Conservation (phyloP, 345 rosid genomes). For the Camelina hispida region DNA sequence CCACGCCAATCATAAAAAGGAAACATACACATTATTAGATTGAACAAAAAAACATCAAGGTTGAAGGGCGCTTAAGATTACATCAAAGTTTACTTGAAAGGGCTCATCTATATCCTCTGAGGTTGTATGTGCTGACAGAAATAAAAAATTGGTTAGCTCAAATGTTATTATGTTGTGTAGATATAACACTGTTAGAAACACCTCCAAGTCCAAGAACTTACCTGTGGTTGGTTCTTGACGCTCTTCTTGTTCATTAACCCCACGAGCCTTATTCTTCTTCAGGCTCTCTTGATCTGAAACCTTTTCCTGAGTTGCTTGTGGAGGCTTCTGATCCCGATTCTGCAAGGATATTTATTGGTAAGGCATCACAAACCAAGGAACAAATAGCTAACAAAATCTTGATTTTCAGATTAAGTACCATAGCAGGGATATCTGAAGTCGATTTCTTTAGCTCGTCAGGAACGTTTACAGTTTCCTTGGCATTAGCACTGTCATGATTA, state of each 20-base stretch:
- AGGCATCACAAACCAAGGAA: conserved; percentile 18
- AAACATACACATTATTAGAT: not conserved
- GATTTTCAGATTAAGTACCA: conserved; percentile 41
- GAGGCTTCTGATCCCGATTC: conserved; percentile 36
- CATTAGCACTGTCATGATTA: conserved; percentile 21
- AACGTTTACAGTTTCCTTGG: conserved; percentile 41
- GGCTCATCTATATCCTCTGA: conserved; percentile 58
- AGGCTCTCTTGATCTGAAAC: conserved; percentile 28
- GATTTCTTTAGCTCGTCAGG: conserved; percentile 30
- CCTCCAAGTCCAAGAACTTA: conserved; percentile 43
- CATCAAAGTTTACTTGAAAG: conserved; percentile 48
- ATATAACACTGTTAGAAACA: not conserved
- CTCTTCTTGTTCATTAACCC: conserved; percentile 49
- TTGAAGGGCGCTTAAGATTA: too few species aligned
- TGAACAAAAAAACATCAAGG: not conserved
- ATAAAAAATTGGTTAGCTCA: not conserved
- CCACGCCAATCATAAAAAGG: not conserved
- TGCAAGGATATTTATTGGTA: conserved; percentile 4
- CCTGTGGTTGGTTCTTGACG: conserved; percentile 52
- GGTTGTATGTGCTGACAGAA: conserved; percentile 49
- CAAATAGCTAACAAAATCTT: not conserved
- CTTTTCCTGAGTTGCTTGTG: conserved; percentile 39
- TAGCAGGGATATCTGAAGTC: conserved; percentile 32
- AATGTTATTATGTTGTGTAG: conserved; percentile 1
- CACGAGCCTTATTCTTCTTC: conserved; percentile 30